Percentiles rank a stretch among this genome's conserved stretches.
phyloP scores from a whole-genome alignment of 2,329 filamentous ascomycete species.

The Pseudogymnoascus sp. region DNA sequence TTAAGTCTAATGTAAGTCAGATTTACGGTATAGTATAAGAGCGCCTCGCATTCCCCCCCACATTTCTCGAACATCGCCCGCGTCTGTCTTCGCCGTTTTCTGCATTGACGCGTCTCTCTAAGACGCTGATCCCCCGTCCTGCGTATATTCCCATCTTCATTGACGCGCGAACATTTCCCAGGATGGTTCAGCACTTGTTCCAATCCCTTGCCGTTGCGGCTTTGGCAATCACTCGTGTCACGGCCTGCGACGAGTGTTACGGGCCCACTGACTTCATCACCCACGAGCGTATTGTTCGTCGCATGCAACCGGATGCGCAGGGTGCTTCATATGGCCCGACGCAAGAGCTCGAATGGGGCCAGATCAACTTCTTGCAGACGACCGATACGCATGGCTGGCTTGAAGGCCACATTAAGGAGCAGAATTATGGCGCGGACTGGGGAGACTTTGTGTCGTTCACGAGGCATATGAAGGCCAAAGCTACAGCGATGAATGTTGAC shows the following conservation, averaged over 20 bases:
- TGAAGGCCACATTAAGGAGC: constrained; percentile 83
- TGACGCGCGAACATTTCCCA: not conserved
- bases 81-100: not conserved
- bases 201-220: constrained; percentile 11
- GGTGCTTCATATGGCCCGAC: constrained; percentile 38
- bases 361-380: constrained; percentile 94
- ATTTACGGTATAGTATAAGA: not conserved
- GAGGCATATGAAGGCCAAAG: constrained; percentile 68
- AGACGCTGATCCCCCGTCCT: not conserved
- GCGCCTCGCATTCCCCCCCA: not conserved
- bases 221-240: constrained; percentile 19
- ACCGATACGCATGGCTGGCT: constrained; percentile 97
- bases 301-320: constrained; percentile 41
- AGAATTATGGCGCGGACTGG: constrained; percentile 94
- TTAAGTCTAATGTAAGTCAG: not conserved
- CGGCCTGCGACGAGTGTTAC: constrained; percentile 38
- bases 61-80: not conserved
- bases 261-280: constrained; percentile 36
- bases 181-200: not conserved
- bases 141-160: not conserved
- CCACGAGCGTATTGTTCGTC: constrained; percentile 41
- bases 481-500: constrained; percentile 72
- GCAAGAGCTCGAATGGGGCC: constrained; percentile 80
- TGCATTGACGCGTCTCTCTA: not conserved
- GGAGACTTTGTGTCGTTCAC: constrained; percentile 96